Conservation (phyloP, 2,329 filamentous ascomycete species). For the Cadophora malorum region DNA sequence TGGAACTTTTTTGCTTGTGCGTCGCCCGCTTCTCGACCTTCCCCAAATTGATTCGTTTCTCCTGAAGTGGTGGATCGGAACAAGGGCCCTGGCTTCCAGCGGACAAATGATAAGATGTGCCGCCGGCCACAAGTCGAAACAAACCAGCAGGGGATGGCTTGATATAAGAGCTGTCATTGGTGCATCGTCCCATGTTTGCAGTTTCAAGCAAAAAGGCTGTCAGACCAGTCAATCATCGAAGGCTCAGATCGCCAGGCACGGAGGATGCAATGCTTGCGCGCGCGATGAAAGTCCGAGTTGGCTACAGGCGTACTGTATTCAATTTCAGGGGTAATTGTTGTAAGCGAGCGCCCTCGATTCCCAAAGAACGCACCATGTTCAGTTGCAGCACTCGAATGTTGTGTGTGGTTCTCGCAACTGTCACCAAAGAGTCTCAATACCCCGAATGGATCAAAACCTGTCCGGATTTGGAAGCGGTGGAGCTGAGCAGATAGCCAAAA, state of each 20-base stretch:
- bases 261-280: neutral
- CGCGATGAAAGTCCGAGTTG: constrained; percentile 4
- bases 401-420: neutral
- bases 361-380: neutral
- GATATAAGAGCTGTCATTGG: constrained; percentile 28
- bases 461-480: neutral
- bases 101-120: constrained; percentile 14
- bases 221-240: constrained; percentile 17
- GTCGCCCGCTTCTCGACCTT: constrained; percentile 16
- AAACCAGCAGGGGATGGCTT: neutral
- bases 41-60: constrained; percentile 28
- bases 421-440: neutral
- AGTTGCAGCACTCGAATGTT: neutral
- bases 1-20: neutral
- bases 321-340: neutral
- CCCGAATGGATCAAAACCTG: neutral
- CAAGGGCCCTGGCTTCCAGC: neutral
- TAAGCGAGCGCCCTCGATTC: neutral
- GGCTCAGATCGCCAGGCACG: constrained; percentile 9
- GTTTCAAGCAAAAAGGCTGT: constrained; percentile 30
- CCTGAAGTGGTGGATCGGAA: neutral
- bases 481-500: neutral
- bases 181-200: constrained; percentile 28
- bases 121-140: constrained; percentile 30
- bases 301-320: neutral